A percentile compares a stretch with the other conserved stretches of the same genome.
phyloP scores from a whole-genome alignment of 164 flowering plant genomes.

The Buxus sempervirens region DNA sequence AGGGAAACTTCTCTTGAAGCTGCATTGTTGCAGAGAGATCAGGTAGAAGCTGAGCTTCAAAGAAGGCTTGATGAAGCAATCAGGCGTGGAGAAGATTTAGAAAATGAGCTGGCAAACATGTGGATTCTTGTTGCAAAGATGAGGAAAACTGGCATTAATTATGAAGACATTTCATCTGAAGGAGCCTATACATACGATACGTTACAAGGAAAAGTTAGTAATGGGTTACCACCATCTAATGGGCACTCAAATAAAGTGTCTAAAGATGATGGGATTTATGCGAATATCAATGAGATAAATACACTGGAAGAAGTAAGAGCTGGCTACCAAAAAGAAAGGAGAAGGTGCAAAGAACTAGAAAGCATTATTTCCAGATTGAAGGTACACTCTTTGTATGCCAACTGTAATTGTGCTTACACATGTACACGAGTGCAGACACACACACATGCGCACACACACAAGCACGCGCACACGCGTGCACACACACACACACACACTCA shows the following conservation, averaged over 20 bases:
- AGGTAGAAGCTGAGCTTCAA: conserved; percentile 45
- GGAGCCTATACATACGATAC: conserved; percentile 15
- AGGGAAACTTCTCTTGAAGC: conserved; percentile 57
- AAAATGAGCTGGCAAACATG: conserved; percentile 79
- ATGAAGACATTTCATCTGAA: conserved; percentile 27
- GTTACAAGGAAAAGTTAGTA: conserved; percentile 12
- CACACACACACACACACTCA: no score
- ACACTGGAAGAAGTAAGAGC: conserved; percentile 36
- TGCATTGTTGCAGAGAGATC: conserved; percentile 51
- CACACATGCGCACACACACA: no score
- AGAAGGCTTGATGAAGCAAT: conserved; percentile 55
- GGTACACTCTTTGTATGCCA: conserved; percentile 31
- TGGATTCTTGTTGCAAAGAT: conserved; percentile 70
- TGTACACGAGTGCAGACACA: background rate
- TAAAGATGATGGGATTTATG: conserved; percentile 20
- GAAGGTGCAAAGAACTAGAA: conserved; percentile 51
- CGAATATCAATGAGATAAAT: conserved; percentile 11
- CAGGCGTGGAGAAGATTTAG: conserved; percentile 55
- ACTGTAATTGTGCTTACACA: background rate
- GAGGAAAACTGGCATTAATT: conserved; percentile 34
- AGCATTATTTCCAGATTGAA: conserved; percentile 43
- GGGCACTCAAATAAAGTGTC: conserved; percentile 15
- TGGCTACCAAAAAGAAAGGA: conserved; percentile 40
- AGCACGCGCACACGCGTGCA: no score
- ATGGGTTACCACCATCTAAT: conserved; percentile 23